These are phyloP conservation scores for Dimocarpus longan DNA, from an alignment of 345 rosid genomes.

Conservation along the genomic window DNA sequence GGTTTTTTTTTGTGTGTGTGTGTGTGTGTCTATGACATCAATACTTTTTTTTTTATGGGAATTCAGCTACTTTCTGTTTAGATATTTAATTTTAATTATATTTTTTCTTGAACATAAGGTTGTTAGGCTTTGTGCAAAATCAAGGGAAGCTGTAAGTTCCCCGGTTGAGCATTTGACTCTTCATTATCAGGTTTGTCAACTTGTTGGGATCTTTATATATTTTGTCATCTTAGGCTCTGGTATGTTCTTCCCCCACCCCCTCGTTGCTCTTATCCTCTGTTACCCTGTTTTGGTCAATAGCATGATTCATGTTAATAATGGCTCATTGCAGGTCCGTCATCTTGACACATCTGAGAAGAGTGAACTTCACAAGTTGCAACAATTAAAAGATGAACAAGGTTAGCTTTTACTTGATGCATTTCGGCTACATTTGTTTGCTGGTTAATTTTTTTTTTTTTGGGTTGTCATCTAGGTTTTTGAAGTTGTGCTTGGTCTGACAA, in stretches of 20 bases:
- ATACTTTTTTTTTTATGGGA: background rate
- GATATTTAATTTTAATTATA: background rate
- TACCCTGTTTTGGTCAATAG: background rate
- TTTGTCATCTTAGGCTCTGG: conserved; percentile 3
- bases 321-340: conserved; percentile 79
- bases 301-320: conserved; percentile 12
- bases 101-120: conserved; percentile 50
- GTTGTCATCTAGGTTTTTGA: background rate
- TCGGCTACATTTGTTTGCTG: background rate
- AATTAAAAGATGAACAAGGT: conserved; percentile 99
- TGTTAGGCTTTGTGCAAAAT: conserved; percentile 97
- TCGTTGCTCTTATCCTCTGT: background rate
- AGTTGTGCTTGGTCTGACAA: background rate
- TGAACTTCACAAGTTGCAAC: conserved; percentile 97
- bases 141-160: conserved; percentile 99
- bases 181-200: conserved; percentile 88
- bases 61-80: background rate
- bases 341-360: conserved; percentile 99
- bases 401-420: conserved; percentile 8
- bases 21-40: no score
- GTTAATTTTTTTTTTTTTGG: background rate
- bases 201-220: conserved; percentile 16
- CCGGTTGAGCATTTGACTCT: conserved; percentile 99
- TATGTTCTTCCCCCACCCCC: background rate
- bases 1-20: background rate